Conservation (phyloP, 106 monocot species). For the Dendrobium huoshanense region DNA sequence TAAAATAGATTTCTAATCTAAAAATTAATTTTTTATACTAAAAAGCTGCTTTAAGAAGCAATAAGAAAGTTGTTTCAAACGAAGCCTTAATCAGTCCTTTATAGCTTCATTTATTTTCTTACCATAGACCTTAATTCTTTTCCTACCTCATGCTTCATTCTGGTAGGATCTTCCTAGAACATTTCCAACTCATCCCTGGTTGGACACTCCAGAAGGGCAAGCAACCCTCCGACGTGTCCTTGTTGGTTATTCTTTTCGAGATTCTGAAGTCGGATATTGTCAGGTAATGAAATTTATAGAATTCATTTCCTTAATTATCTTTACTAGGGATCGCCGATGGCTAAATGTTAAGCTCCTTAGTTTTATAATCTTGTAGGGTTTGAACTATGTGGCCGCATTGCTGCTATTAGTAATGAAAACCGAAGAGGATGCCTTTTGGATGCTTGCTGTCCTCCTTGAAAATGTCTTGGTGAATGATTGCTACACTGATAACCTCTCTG, state of each 20-base stretch:
- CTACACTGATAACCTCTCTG: slow-evolving; percentile 91
- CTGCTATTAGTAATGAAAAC: slow-evolving; percentile 89
- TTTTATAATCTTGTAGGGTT: slow-evolving; percentile 44
- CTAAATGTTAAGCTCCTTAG: background rate
- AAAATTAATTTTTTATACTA: no score
- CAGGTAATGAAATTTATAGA: slow-evolving; percentile 38
- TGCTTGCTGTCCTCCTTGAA: slow-evolving; percentile 93
- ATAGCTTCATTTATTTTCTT: background rate
- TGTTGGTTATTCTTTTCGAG: slow-evolving; percentile 96
- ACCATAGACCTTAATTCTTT: background rate
- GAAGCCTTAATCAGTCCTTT: background rate
- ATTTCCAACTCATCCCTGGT: slow-evolving; percentile 90
- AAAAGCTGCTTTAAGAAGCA: no score
- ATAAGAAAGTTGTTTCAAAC: no score
- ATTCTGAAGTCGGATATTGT: slow-evolving; percentile 97
- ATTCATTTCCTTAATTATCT: background rate
- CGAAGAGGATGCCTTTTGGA: slow-evolving; percentile 99
- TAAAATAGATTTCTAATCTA: no score
- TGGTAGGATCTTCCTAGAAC: slow-evolving; percentile 91
- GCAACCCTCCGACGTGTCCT: slow-evolving; percentile 93
- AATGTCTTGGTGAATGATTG: slow-evolving; percentile 93
- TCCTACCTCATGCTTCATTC: background rate
- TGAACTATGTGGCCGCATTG: slow-evolving; percentile 94
- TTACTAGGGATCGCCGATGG: background rate
- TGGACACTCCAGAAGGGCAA: slow-evolving; percentile 82